Conservation (phyloP, 2,329 filamentous ascomycete genomes). For the Colletotrichum abscissum region DNA sequence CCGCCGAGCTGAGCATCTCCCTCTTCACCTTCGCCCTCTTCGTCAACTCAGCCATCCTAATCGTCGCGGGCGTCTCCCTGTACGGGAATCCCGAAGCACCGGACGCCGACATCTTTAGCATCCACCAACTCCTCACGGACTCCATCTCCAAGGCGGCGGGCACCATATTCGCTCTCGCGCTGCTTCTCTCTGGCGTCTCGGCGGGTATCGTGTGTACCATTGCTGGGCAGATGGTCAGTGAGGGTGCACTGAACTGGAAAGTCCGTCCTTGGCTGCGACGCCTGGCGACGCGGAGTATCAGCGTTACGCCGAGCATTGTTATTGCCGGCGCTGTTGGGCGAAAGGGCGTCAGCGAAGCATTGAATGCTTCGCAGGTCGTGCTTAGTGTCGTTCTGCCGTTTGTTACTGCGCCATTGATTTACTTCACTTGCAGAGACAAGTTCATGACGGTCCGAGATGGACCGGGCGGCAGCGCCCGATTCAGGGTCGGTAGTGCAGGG, state of each 20-base stretch:
- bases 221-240: constrained; percentile 87
- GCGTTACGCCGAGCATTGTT: constrained; percentile 84
- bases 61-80: constrained; percentile 82
- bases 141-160: constrained; percentile 81
- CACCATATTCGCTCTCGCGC: constrained; percentile 84
- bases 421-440: constrained; percentile 82
- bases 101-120: constrained; percentile 83
- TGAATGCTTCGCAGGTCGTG: constrained; percentile 82
- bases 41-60: constrained; percentile 85
- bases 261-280: constrained; percentile 82
- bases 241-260: constrained; percentile 82
- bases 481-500: constrained; percentile 39
- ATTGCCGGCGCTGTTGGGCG: constrained; percentile 84
- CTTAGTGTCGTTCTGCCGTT: constrained; percentile 85
- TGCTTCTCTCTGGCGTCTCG: constrained; percentile 82
- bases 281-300: constrained; percentile 81
- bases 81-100: constrained; percentile 71
- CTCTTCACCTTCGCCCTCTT: constrained; percentile 88
- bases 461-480: constrained; percentile 48
- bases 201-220: constrained; percentile 92
- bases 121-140: constrained; percentile 76
- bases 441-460: constrained; percentile 78
- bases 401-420: constrained; percentile 84
- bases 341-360: constrained; percentile 74
- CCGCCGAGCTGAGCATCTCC: constrained; percentile 75